These are phyloP conservation scores for Orbilia brochopaga DNA, from an alignment of 2,329 filamentous ascomycete genomes.

Conservation along the genomic window DNA sequence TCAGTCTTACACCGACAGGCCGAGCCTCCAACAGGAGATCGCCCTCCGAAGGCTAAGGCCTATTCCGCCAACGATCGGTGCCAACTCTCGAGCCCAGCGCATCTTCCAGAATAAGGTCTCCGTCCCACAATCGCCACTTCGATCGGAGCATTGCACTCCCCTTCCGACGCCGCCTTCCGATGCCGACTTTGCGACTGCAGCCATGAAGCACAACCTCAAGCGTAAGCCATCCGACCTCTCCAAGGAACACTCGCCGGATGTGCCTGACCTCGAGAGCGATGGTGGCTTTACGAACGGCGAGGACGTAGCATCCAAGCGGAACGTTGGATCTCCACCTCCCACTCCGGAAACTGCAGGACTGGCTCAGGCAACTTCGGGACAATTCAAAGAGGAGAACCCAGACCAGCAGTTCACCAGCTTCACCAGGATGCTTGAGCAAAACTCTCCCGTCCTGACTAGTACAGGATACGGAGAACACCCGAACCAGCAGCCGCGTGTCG, in stretches of 20 bases:
- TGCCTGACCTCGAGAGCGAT: constrained; percentile 49
- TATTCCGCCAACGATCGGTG: constrained; percentile 32
- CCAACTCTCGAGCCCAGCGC: constrained; percentile 37
- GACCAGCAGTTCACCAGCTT: constrained; percentile 47
- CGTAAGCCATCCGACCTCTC: constrained; percentile 48
- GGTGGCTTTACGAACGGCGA: constrained; percentile 33
- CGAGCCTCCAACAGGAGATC: constrained; percentile 45
- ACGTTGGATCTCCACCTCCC: constrained; percentile 41
- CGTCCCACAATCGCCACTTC: constrained; percentile 36
- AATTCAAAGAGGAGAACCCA: constrained; percentile 30
- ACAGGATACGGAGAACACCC: constrained; percentile 19
- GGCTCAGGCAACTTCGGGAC: constrained; percentile 16
- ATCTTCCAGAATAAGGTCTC: constrained; percentile 34
- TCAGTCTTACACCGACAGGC: constrained; percentile 44
- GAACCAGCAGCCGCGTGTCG: constrained; percentile 29
- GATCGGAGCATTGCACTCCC: constrained; percentile 35
- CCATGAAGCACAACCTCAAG: constrained; percentile 40
- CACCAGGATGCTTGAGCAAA: constrained; percentile 46
- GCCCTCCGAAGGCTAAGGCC: constrained; percentile 41
- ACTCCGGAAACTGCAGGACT: constrained; percentile 45
- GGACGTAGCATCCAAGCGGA: constrained; percentile 33
- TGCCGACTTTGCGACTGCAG: constrained; percentile 40
- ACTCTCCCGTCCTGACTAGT: constrained; percentile 34
- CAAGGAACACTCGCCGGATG: constrained; percentile 48
- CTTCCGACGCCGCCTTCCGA: constrained; percentile 48